Percentiles rank a stretch among this genome's conserved stretches.
These are phyloP conservation scores for Cystobasidium slooffiae DNA, from an alignment of 1,284 basidiomycete species.

Conservation along the genomic window DNA sequence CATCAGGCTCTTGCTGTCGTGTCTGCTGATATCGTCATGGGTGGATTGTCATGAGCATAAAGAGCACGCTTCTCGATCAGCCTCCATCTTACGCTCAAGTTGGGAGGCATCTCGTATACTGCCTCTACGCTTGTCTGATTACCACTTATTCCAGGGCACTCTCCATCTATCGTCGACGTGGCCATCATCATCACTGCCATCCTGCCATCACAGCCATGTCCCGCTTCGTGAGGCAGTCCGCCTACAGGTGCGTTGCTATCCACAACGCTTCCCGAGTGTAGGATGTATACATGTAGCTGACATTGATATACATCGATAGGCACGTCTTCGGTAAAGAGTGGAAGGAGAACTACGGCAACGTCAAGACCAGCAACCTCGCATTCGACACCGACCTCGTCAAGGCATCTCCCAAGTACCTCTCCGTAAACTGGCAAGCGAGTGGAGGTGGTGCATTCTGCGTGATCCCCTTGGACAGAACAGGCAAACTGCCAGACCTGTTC, in stretches of 20 bases:
- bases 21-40: too few species aligned
- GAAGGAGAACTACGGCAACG: slow-evolving; percentile 40
- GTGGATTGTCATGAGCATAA: slow-evolving; percentile 1
- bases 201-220: neutral
- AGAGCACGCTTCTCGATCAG: neutral
- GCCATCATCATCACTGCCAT: neutral
- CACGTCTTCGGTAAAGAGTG: slow-evolving; percentile 29
- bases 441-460: slow-evolving; percentile 96
- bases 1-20: neutral
- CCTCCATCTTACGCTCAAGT: too few species aligned
- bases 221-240: slow-evolving; percentile 40
- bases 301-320: slow-evolving; percentile 7
- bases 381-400: slow-evolving; percentile 96
- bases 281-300: neutral
- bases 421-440: slow-evolving; percentile 81
- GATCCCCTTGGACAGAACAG: slow-evolving; percentile 67
- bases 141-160: neutral
- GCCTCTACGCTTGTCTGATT: too few species aligned
- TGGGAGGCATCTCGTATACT: too few species aligned
- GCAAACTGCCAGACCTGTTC: slow-evolving; percentile 60
- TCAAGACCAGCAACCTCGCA: slow-evolving; percentile 62
- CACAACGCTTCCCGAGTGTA: neutral
- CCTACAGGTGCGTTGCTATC: slow-evolving; percentile 14
- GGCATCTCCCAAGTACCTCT: slow-evolving; percentile 77
- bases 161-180: neutral